A percentile compares a stretch with the other conserved stretches of the same genome.
Conservation (phyloP, 805 yeast genomes). For the Lipomyces japonicus region DNA sequence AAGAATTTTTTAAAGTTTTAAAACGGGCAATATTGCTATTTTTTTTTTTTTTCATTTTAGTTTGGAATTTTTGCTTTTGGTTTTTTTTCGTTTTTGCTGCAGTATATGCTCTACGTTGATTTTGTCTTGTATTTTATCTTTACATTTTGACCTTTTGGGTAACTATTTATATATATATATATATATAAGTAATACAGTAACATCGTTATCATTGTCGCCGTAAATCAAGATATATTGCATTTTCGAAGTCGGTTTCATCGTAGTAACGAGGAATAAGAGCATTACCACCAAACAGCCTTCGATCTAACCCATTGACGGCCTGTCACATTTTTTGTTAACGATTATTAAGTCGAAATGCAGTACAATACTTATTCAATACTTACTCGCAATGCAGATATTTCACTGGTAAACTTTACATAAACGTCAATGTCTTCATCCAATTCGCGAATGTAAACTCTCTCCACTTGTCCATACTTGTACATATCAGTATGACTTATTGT, state of each 20-base stretch:
- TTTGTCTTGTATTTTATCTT: background rate
- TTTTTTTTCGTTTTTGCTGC: background rate
- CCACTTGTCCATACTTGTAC: constrained; percentile 26
- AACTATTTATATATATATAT: background rate
- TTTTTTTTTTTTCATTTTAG: constrained; percentile 2
- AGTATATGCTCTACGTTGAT: background rate
- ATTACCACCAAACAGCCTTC: constrained; percentile 16
- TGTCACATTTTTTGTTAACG: background rate
- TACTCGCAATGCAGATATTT: constrained; percentile 25
- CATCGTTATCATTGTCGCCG: too few species aligned
- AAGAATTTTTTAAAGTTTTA: too few species aligned
- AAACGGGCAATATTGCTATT: too few species aligned
- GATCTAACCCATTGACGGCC: constrained; percentile 25
- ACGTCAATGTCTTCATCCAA: constrained; percentile 3
- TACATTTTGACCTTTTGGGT: background rate
- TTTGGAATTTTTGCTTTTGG: background rate
- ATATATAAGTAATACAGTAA: background rate
- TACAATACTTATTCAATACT: background rate
- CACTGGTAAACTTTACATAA: constrained; percentile 23
- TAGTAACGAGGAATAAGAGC: constrained; percentile 6
- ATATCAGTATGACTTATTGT: background rate
- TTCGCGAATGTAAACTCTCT: constrained; percentile 21
- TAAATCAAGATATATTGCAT: constrained; percentile 7
- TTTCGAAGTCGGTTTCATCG: constrained; percentile 21
- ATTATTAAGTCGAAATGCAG: background rate